These are phyloP conservation scores for Heterobasidion parviporum DNA, from an alignment of 1,284 basidiomycete genomes.

Conservation along the genomic window DNA sequence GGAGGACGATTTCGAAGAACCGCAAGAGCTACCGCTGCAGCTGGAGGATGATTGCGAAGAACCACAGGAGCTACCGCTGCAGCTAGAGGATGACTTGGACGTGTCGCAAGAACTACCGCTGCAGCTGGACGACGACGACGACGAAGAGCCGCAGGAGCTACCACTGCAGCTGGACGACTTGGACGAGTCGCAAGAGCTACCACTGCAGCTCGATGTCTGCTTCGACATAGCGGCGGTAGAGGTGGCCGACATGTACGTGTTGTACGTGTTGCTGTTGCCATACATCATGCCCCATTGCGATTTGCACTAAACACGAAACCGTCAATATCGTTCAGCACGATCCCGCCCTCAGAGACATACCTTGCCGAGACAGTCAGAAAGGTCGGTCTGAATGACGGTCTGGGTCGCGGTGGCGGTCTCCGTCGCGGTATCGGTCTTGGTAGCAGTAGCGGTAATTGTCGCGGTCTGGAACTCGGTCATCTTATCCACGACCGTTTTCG, in stretches of 20 bases:
- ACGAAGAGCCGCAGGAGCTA: not conserved
- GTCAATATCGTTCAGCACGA: slow-evolving; percentile 4
- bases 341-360: slow-evolving; percentile 21
- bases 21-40: not conserved
- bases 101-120: not conserved
- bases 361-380: slow-evolving; percentile 44
- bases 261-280: slow-evolving; percentile 43
- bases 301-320: slow-evolving; percentile 38
- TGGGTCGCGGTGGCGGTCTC: slow-evolving; percentile 28
- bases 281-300: slow-evolving; percentile 39
- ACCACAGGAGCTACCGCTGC: slow-evolving; percentile 5
- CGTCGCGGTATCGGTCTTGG: slow-evolving; percentile 36
- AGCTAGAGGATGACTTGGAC: slow-evolving; percentile 9
- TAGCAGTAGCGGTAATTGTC: slow-evolving; percentile 10
- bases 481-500: not conserved
- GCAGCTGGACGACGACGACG: not conserved
- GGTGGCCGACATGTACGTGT: slow-evolving; percentile 36
- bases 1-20: not conserved
- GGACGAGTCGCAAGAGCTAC: slow-evolving; percentile 5
- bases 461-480: not conserved
- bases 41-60: not conserved
- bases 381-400: slow-evolving; percentile 29
- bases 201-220: slow-evolving; percentile 6
- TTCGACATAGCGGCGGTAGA: slow-evolving; percentile 15
- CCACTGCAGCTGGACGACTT: not conserved